Evolutionary conservation across 306 rosid genomes (phyloP), one percentile per base, ranked within the genome.

Genomic region (Sindora glabra): DNA sequence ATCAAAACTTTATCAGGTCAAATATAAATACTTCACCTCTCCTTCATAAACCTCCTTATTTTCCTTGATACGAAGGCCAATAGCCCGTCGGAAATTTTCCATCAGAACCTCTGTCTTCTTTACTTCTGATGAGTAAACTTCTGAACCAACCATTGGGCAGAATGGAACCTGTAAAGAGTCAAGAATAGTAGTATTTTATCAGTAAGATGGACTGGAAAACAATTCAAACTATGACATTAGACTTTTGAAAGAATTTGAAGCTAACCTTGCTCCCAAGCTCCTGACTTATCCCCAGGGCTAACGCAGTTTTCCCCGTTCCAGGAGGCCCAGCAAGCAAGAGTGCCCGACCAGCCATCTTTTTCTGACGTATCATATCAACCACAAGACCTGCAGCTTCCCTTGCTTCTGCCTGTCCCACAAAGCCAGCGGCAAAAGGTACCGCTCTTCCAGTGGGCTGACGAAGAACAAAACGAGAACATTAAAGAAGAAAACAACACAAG

Each of bases 111-210:
- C 98, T 0, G 96, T 92, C 79, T 92, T 92, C 85, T 92, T 92
- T 13, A 92, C 98, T 77, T 92, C 98, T 0, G 96, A 79, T 17
- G 98, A 92, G 67, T 92, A 92, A 5, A 92, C 98, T 74, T 92
- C 96, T 2, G 96, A 92, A 4, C 98, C 98, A 52, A 92, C 98
- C 98, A 92, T 92, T 0, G 98, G 98, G 71, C 98, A 88, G 73
- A 92, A 92, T 6, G 96, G 98, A 54, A 88, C 97, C 95, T 90
- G 65, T 40, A 56, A 55, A 39, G 13, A 37, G 6, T 8, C 13
- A 58, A 27, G 40, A 62, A 50, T 10, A 51, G 41, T 5, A 56
- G 39, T 22, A 23, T 17, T 27, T 62, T 15, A 58, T 44, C 13
- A 25, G 12, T 27, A 62, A 17, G 12, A 27, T 53, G 27, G 32